Base-by-base conservation (phyloP, 371 early-diverging fungal species). In the Coemansia sp. region DNA sequence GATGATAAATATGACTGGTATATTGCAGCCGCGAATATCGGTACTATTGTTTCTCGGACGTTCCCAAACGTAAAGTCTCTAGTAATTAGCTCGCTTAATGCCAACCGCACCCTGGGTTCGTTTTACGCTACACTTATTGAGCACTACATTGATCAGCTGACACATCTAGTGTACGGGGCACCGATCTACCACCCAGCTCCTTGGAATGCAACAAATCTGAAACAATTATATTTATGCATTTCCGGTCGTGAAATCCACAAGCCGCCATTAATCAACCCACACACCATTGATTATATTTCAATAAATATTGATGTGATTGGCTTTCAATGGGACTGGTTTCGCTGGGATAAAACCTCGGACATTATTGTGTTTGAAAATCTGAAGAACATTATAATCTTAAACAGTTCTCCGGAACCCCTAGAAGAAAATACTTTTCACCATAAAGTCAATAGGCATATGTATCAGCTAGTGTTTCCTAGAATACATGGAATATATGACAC, bases 311-410 rank as follows among this genome's bases (percentile, higher is more conserved):
- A 54, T 13, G 6, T 6, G 6, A n/a, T 44, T n/a, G n/a, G 6
- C 5, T 54, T 54, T 26, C 28, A 54, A 6, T 54, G 55, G 55
- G 23, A 29, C 5, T 54, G 55, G 55, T 54, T 54, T 26, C 55
- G 15, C 4, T 54, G 55, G 55, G 28, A 54, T n/a, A n/a, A 28
- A n/a, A 15, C 55, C 11, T n/a, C 55, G 5, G 23, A 54, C 2
- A n/a, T 24, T n/a, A 26, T 54, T n/a, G 17, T n/a, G 15, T 54
- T 54, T 26, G 29, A 54, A 26, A n/a, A 13, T 8, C n/a, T 54
- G 36, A 28, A 4, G 0, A 6, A 26, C 2, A 24, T 24, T 54
- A 21, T 23, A 54, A 26, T 54, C 7, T 4, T 2, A 7, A 4
- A 15, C 17, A 23, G 11, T n/a, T 1, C 28, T 13, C 13, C 15